Base-by-base conservation (phyloP, 2,329 filamentous ascomycete genomes). In the Botrytis tulipae region DNA sequence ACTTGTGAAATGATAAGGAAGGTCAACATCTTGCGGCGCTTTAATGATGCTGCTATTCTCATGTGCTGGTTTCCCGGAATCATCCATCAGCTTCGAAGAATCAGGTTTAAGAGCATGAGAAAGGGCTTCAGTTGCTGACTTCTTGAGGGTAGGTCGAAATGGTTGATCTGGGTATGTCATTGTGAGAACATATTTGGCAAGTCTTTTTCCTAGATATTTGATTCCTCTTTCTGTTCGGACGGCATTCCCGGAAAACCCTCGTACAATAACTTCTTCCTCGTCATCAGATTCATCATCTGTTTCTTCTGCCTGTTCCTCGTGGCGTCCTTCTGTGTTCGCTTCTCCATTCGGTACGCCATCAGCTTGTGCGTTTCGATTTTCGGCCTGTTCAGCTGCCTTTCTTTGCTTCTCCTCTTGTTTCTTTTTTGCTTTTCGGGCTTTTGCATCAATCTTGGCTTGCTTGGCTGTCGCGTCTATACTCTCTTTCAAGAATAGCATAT, bases 401-500 rank as follows among this genome's bases (percentile, higher is more conserved):
- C 16, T 72, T 54, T 67, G 46, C 46, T 25, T 72, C 61, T 54
- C 62, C 71, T 81, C 76, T 73, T 83, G 81, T 79, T 80, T 84
- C 82, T 79, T 87, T 77, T 83, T 85, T 73, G 84, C 85, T 77
- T 86, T 88, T 73, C 92, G 86, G 68, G 84, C 86, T 80, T 87
- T 91, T 54, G 90, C 89, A 81, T 93, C 91, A 68, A 89, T 84
- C 78, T 91, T 91, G 42, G 93, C 92, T 80, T 95, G 90, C 78
- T 86, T 91, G 6, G 91, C 92, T 4, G 93, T 91, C 42, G 90
- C 90, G 83, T 99, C 96, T 75, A 99, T 98, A 82, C 94, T 97
- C 83, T 99, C 96, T 81, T 99, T 99, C 82, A 99, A 84, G 81
- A 93, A 99, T 32, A 99, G 86, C 96, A 99, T 97, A 81, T 99